Evolutionary conservation across 768 basidiomycete species (phyloP).

Genomic region (Lentinula sp.): DNA sequence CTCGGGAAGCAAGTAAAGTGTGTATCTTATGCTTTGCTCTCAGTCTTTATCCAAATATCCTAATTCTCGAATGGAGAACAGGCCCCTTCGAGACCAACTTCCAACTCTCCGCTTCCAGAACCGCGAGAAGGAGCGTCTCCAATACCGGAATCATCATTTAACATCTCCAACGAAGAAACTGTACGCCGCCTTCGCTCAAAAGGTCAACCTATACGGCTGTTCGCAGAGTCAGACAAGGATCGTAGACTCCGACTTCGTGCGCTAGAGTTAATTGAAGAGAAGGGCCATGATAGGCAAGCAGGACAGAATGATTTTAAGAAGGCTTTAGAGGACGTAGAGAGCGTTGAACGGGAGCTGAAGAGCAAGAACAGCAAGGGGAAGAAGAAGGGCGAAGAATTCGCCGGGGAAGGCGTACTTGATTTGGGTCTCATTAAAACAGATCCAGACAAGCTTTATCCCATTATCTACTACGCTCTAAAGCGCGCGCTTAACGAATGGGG

Average conservation of each 20-base stretch:
- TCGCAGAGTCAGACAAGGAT: slow-evolving; percentile 94
- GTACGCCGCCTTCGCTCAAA: slow-evolving; percentile 83
- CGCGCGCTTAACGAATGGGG: slow-evolving; percentile 94
- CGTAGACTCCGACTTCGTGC: slow-evolving; percentile 85
- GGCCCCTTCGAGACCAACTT: slow-evolving; percentile 30
- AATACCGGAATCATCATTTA: slow-evolving; percentile 51
- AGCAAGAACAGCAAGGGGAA: slow-evolving; percentile 53
- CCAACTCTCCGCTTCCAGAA: slow-evolving; percentile 30
- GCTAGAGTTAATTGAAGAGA: slow-evolving; percentile 92
- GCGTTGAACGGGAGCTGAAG: slow-evolving; percentile 59
- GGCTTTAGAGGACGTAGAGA: slow-evolving; percentile 83
- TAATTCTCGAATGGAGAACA: slow-evolving; percentile 44
- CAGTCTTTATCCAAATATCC: slow-evolving; percentile 11
- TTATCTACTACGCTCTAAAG: slow-evolving; percentile 96
- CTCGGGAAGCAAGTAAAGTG: slow-evolving; percentile 34
- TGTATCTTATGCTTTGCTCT: slow-evolving; percentile 16
- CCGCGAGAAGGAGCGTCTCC: slow-evolving; percentile 33
- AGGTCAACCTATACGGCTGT: slow-evolving; percentile 91
- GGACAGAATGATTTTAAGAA: slow-evolving; percentile 96
- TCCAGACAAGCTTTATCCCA: slow-evolving; percentile 91
- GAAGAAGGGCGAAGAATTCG: slow-evolving; percentile 59
- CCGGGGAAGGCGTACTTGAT: slow-evolving; percentile 62
- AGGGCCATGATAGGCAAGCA: slow-evolving; percentile 68
- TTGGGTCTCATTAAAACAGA: slow-evolving; percentile 80
- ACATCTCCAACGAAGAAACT: slow-evolving; percentile 91